These are phyloP conservation scores for Aspergillus sp. DNA, from an alignment of 2,329 filamentous ascomycete genomes.

Conservation along the genomic window DNA sequence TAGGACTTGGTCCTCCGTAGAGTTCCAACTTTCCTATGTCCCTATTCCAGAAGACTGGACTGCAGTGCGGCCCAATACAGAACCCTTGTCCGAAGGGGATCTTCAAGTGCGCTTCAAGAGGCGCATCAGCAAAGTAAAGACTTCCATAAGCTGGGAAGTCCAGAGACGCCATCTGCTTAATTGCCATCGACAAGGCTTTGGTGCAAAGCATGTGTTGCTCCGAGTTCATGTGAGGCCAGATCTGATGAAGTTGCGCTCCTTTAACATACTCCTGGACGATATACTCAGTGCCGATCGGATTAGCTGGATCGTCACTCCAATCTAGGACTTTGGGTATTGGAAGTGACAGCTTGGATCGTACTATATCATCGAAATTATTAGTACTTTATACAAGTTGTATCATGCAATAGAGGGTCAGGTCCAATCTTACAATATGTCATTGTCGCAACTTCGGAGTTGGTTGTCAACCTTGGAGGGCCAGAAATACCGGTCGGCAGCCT, in stretches of 20 bases:
- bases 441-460: conserved; percentile 52
- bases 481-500: conserved; percentile 45
- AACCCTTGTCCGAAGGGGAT: conserved; percentile 32
- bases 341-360: conserved; percentile 27
- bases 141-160: conserved; percentile 45
- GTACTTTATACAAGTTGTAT: conserved; percentile 5
- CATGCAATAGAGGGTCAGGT: not conserved
- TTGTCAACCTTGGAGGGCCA: conserved; percentile 42
- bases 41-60: conserved; percentile 22
- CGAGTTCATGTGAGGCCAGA: conserved; percentile 38
- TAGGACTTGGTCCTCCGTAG: conserved; percentile 21
- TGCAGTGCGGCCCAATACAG: conserved; percentile 38
- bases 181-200: conserved; percentile 29
- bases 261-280: conserved; percentile 43
- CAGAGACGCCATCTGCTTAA: conserved; percentile 34
- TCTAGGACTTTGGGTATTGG: conserved; percentile 28
- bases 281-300: conserved; percentile 40
- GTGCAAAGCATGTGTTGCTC: conserved; percentile 39
- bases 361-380: conserved; percentile 13
- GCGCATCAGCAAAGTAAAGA: conserved; percentile 35
- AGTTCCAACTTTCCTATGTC: conserved; percentile 19
- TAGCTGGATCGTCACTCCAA: conserved; percentile 30
- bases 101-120: conserved; percentile 23
- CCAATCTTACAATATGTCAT: conserved; percentile 44
- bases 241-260: conserved; percentile 36